These are phyloP conservation scores for Eragrostis tef DNA, from an alignment of 202 grass and related monocot genomes.

Conservation along the genomic window DNA sequence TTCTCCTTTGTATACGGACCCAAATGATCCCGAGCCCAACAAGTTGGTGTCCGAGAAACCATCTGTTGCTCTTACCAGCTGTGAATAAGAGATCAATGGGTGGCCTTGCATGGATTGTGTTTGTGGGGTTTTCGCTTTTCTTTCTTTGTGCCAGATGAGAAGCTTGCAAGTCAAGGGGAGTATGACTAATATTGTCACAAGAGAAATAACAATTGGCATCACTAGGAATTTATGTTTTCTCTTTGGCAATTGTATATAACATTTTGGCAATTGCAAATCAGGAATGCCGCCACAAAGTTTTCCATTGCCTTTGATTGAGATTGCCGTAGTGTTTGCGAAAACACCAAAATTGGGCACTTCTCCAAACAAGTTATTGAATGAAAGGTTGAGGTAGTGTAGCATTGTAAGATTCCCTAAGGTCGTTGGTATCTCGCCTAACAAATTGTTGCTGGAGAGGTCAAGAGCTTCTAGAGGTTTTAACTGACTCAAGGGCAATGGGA, in stretches of 20 bases:
- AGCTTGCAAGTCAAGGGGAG: neutral
- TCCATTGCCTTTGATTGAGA: constrained; percentile 1
- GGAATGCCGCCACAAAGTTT: constrained; percentile 20
- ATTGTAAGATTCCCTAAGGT: neutral
- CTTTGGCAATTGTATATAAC: neutral
- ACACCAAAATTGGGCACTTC: constrained; percentile 1
- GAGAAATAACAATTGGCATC: neutral
- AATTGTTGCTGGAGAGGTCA: constrained; percentile 33
- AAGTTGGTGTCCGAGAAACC: constrained; percentile 44
- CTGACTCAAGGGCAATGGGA: neutral
- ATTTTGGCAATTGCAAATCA: constrained; percentile 17
- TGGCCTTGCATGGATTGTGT: neutral
- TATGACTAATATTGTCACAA: neutral
- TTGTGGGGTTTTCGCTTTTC: neutral
- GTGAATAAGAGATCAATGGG: constrained; percentile 40
- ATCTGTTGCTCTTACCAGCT: constrained; percentile 56
- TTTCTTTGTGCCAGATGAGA: neutral
- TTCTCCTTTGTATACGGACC: neutral
- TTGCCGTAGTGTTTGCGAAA: neutral
- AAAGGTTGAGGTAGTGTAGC: neutral
- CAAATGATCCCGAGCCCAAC: constrained; percentile 51
- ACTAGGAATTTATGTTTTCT: neutral
- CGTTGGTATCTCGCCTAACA: neutral
- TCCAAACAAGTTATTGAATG: constrained; percentile 15
- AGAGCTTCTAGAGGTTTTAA: constrained; percentile 3